phyloP scores from a whole-genome alignment of 192 early-diverging fungal species.

The Coemansia sp. region DNA sequence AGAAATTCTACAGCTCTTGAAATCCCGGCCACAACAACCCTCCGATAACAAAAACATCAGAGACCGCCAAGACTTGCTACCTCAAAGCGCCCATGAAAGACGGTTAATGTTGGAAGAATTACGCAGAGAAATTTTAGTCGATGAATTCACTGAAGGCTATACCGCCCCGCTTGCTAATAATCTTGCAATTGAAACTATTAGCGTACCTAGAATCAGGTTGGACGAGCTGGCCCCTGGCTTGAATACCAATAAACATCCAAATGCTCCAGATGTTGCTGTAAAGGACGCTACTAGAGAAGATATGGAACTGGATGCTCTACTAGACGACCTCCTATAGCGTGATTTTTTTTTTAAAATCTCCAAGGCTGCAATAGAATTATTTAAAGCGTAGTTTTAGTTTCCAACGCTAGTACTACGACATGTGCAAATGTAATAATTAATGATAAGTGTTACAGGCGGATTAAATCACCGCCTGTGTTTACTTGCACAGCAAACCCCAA shows the following conservation, averaged over 20 bases:
- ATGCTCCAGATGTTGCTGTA: neutral
- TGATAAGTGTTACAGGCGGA: no score
- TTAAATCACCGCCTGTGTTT: no score
- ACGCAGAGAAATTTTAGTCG: neutral
- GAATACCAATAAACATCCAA: neutral
- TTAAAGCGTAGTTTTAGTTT: no score
- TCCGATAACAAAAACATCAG: neutral
- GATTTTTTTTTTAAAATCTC: neutral
- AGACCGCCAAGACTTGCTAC: neutral
- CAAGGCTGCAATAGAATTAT: neutral
- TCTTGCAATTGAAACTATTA: neutral
- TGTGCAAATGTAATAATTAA: no score
- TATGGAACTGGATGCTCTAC: slow-evolving; percentile 38
- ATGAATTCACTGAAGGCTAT: neutral
- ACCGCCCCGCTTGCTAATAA: neutral
- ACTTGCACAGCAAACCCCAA: no score
- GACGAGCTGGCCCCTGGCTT: neutral
- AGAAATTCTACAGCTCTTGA: slow-evolving; percentile 27
- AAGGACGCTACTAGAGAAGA: slow-evolving; percentile 14
- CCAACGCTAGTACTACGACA: no score
- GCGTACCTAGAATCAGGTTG: neutral
- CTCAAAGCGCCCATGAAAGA: neutral
- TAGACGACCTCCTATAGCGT: slow-evolving; percentile 33
- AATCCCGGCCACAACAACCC: slow-evolving; percentile 5
- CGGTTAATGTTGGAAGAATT: neutral